phyloP scores from a whole-genome alignment of 2,329 filamentous ascomycete species.

The Colletotrichum filicis region DNA sequence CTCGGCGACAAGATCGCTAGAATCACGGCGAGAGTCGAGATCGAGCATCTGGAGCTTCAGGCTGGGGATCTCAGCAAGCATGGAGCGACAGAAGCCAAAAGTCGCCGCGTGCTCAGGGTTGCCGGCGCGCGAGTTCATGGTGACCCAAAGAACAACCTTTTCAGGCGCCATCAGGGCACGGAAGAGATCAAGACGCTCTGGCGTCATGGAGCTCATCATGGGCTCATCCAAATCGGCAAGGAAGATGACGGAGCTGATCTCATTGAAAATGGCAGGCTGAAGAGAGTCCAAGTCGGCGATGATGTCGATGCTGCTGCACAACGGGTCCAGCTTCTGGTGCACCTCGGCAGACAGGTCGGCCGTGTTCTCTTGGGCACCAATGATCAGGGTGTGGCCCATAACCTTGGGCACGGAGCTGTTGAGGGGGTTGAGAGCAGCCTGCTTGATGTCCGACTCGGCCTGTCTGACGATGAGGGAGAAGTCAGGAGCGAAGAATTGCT shows the following conservation, averaged over 20 bases:
- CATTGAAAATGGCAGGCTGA: constrained; percentile 23
- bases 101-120: constrained; percentile 38
- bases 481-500: constrained; percentile 46
- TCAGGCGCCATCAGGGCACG: constrained; percentile 34
- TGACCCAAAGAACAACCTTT: constrained; percentile 39
- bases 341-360: constrained; percentile 38
- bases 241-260: constrained; percentile 34
- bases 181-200: constrained; percentile 40
- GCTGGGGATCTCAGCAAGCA: constrained; percentile 32
- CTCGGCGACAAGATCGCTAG: constrained; percentile 7
- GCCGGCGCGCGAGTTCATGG: constrained; percentile 35
- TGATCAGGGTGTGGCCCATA: constrained; percentile 44
- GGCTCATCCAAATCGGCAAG: constrained; percentile 36
- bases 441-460: constrained; percentile 40
- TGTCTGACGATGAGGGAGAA: constrained; percentile 52
- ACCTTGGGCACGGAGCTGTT: constrained; percentile 15
- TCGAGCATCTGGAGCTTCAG: constrained; percentile 36
- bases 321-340: constrained; percentile 34
- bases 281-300: constrained; percentile 41
- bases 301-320: constrained; percentile 37
- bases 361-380: constrained; percentile 41
- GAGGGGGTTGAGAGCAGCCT: constrained; percentile 33
- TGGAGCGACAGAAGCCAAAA: constrained; percentile 30
- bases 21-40: constrained; percentile 21
- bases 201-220: constrained; percentile 46